Evolutionary conservation across 129 eudicot genomes (phyloP).

Genomic region (Tanacetum coccineum): DNA sequence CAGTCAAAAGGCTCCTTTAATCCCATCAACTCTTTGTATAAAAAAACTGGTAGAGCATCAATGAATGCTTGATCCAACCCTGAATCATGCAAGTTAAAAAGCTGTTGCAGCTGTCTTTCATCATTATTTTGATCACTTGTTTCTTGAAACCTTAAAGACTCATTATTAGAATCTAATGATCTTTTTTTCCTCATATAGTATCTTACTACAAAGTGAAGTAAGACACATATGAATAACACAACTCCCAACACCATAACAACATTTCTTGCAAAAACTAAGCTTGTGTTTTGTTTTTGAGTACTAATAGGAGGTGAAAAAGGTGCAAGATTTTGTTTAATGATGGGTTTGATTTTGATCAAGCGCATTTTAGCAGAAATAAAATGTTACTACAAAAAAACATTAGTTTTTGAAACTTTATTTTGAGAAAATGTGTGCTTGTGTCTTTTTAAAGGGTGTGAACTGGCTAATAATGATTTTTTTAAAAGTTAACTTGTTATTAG

Average conservation of each 20-base stretch:
- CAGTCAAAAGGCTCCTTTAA: slow-evolving; percentile 92
- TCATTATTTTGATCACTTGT: slow-evolving; percentile 28
- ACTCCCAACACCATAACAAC: slow-evolving; percentile 55
- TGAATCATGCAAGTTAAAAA: slow-evolving; percentile 78
- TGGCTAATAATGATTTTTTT: slow-evolving; percentile 27
- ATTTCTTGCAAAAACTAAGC: slow-evolving; percentile 38
- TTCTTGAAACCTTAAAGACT: slow-evolving; percentile 55
- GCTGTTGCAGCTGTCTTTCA: slow-evolving; percentile 82
- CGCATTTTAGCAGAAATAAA: slow-evolving; percentile 29
- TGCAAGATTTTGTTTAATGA: slow-evolving; percentile 28
- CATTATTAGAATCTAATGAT: slow-evolving; percentile 32
- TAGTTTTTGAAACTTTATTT: slow-evolving; percentile 7
- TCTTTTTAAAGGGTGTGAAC: slow-evolving; percentile 18
- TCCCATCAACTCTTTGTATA: slow-evolving; percentile 74
- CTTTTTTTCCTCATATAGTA: slow-evolving; percentile 47
- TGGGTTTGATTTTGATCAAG: slow-evolving; percentile 24
- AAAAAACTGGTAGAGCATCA: slow-evolving; percentile 86
- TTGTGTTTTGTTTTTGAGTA: slow-evolving; percentile 47
- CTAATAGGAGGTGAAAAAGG: slow-evolving; percentile 31
- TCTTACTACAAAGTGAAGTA: slow-evolving; percentile 58
- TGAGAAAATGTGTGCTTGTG: slow-evolving; percentile 14
- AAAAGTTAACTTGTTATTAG: slow-evolving; percentile 25
- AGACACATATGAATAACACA: slow-evolving; percentile 52
- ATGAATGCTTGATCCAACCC: slow-evolving; percentile 82
- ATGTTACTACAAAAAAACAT: slow-evolving; percentile 20